Base-by-base conservation (phyloP, 2,329 filamentous ascomycete species). In the Talaromyces sp. region DNA sequence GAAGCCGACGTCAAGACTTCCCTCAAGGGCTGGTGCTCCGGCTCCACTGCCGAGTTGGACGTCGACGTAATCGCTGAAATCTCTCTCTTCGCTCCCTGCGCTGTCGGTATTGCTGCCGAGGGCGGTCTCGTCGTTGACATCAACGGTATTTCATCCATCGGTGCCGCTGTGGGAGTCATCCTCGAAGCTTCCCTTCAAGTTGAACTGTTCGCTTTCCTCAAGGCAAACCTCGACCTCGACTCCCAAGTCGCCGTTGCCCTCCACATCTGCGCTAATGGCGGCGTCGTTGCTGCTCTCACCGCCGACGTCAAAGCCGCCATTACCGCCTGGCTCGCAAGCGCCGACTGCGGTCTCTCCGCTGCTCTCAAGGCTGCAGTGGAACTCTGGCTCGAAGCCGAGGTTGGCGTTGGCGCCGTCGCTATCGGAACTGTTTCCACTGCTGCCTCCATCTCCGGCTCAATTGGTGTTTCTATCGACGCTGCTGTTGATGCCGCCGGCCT, bases 61-160 rank as follows among this genome's bases (percentile, higher is more conserved):
- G 65, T 71, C 22, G 71, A 76, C 25, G 68, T 74, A 43, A 67
- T 71, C 40, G 75, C 76, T 62, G 72, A 71, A 49, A 69, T 78
- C 25, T 67, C 74, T n/a, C 67, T 77, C 56, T 76, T 75, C 68
- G 70, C 76, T 61, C 76, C 76, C 53, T 69, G 69, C 25, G 73
- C 70, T 58, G 72, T 75, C 43, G 70, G 73, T 27, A 70, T 77
- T 56, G 76, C 76, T 59, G 75, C 76, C 59, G 71, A 77, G 70
- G 75, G 72, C 47, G 71, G 73, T n/a, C 71, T 78, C 60, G 73
- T 70, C 61, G 75, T 78, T 49, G 76, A 72, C 51, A 38, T 78
- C 22, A 75, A 77, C 17, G 76, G 76, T 73, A 76, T 78, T 66
- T 63, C 72, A 19, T 60, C 71, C 58, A 70, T 62, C n/a, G 47